Evolutionary conservation across 2,329 filamentous ascomycete species (phyloP), one percentile per base, ranked within the genome.

Genomic region (Ceratocystis cubensis): DNA sequence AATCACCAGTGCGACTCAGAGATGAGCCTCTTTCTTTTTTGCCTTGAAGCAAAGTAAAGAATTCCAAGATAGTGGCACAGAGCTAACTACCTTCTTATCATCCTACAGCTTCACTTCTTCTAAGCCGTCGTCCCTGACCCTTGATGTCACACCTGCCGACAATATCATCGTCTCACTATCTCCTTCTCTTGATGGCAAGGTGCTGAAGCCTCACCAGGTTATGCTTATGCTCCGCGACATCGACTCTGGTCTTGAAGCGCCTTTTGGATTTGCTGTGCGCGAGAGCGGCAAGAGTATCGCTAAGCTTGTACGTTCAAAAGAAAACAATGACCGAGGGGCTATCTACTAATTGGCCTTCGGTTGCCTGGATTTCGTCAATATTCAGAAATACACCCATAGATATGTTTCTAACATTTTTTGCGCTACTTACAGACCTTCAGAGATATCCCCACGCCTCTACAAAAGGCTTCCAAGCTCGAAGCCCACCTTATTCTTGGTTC

Each of bases 181-280:
- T 44, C 83, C 90, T 7, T 88, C 88, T 74, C 90, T 96, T 73
- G 86, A 84, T 73, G 85, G 86, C 76, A 87, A 85, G 71, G 82
- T 84, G 61, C 93, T 91, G 81, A 85, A 89, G 70, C 91, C 94
- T 71, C 94, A 99, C 77, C 94, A 99, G 77, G 91, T 91, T 5
- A 96, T 96, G 79, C 81, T 99, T 65, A 81, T 94, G 17, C 77
- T 99, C 67, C 86, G 84, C 71, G 91, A 97, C 71, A 78, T 82
- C 10, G 78, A 81, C 13, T 87, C 86, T 10, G 90, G 89, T 45
- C 80, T 99, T 61, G 92, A 97, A 76, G 87, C 91, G 28, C 91
- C 92, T 0, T 96, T 93, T 72, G 85, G 91, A 1, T 81, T 99
- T 71, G 86, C 79, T 10, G 79, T 96, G 61, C 96, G 96, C 79